Base-by-base conservation (phyloP, 768 basidiomycete species). In the Psilocybe cyanescens region DNA sequence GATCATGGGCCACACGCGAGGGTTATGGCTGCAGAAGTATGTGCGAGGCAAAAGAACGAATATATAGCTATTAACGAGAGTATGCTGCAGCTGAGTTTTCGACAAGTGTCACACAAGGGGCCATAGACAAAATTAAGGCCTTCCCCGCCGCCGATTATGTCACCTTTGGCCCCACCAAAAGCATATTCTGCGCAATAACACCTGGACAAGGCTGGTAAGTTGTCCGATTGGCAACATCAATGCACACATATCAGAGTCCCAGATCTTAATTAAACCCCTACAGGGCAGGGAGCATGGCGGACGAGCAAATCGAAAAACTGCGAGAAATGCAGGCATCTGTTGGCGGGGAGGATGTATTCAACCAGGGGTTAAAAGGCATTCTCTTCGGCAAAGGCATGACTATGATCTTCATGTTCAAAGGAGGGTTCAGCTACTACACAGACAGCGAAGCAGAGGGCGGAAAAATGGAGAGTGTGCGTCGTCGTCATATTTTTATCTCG, bases 81-180 rank as follows among this genome's bases (percentile, higher is more conserved):
- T 54, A 12, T 54, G 51, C 14, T 54, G 12, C 45, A 60, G 59
- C 50, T n/a, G 46, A 55, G 11, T 60, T 37, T 37, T 33, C 49
- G 17, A 55, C 46, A 9, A 17, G 46, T n/a, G 3, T 60, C 11
- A 47, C 47, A 5, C 8, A 37, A 6, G 31, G 35, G 4, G 16
- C 50, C 3, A 16, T 49, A 4, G 17, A 56, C 19, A 48, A 48
- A 31, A 12, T 55, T 6, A 39, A 30, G 31, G 59, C 44, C 4
- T 33, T 28, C 11, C 44, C 44, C 41, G 14, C 31, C 2, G 53
- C 55, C n/a, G 54, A 60, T 4, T 60, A 60, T 19, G 54, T 60
- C 45, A 60, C 54, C 1, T 56, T 60, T 30, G 59, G 59, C 2
- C 46, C 59, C 5, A 60, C 17, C 53, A 60, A 44, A 41, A 46